These are phyloP conservation scores for Rhodotorula sp. DNA, from an alignment of 1,284 basidiomycete species.

Conservation along the genomic window DNA sequence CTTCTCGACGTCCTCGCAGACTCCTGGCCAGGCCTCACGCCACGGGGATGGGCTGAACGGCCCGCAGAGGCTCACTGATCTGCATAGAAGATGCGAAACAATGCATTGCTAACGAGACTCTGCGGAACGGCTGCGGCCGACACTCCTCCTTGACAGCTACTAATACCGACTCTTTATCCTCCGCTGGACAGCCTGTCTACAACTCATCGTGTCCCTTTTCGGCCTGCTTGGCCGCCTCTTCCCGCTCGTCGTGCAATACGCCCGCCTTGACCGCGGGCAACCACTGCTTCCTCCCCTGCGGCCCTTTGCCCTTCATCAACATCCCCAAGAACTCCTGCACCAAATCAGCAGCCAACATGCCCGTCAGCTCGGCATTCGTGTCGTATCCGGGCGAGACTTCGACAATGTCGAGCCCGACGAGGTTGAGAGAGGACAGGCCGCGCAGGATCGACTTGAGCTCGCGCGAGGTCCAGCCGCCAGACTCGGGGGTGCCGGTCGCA, in stretches of 20 bases:
- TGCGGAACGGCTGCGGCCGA: no score
- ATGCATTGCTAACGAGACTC: no score
- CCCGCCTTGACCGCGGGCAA: constrained; percentile 16
- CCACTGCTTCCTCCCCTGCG: constrained; percentile 14
- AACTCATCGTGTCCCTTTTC: constrained; percentile 21
- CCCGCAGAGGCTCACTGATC: no score
- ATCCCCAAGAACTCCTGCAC: constrained; percentile 40
- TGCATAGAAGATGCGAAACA: no score
- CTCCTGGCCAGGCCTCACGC: no score
- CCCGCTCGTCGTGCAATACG: constrained; percentile 11
- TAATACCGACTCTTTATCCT: no score
- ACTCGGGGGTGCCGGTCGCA: constrained; percentile 51
- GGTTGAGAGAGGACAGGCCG: constrained; percentile 51
- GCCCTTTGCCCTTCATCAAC: constrained; percentile 34
- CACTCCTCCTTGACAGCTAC: no score
- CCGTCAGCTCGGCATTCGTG: constrained; percentile 43
- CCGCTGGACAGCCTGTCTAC: background rate
- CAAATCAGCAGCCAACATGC: constrained; percentile 42
- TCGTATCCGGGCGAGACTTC: constrained; percentile 49
- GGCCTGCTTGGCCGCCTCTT: background rate
- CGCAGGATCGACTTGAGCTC: constrained; percentile 54
- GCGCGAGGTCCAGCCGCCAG: constrained; percentile 52
- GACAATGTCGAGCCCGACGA: constrained; percentile 53
- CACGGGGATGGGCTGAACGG: no score
- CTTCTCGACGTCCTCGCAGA: no score